Evolutionary conservation across 2,329 filamentous ascomycete genomes (phyloP).

Genomic region (Monascus ruber): DNA sequence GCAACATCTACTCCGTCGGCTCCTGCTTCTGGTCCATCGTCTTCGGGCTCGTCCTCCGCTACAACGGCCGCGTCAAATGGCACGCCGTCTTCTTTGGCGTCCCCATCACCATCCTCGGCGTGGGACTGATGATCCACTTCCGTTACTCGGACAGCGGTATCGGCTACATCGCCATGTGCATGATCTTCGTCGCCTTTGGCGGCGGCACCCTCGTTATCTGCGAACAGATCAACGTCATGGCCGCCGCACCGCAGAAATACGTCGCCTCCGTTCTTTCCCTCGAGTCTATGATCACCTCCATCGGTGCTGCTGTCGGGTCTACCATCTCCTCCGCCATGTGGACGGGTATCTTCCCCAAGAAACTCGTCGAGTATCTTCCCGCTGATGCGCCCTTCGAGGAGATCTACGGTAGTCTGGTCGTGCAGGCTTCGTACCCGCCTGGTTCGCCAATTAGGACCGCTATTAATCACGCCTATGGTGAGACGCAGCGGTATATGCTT

Average conservation of each 20-base stretch:
- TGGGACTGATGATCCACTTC: constrained; percentile 43
- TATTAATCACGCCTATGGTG: constrained; percentile 20
- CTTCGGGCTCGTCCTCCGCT: constrained; percentile 39
- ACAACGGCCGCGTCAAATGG: constrained; percentile 40
- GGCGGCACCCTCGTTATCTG: constrained; percentile 41
- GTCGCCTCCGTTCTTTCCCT: constrained; percentile 41
- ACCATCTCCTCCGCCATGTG: constrained; percentile 17
- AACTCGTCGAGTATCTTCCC: constrained; percentile 6
- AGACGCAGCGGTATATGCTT: constrained; percentile 17
- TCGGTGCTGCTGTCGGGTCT: constrained; percentile 23
- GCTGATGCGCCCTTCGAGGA: constrained; percentile 5
- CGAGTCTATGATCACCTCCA: constrained; percentile 22
- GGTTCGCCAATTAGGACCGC: constrained; percentile 15
- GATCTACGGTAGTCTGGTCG: constrained; percentile 16
- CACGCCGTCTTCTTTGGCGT: constrained; percentile 35
- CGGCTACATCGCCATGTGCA: constrained; percentile 43
- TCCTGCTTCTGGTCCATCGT: constrained; percentile 45
- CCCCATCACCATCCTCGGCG: constrained; percentile 37
- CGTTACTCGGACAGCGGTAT: constrained; percentile 34
- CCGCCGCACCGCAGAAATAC: constrained; percentile 40
- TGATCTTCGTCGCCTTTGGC: constrained; percentile 44
- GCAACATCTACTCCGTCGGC: constrained; percentile 41
- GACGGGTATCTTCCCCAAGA: constrained; percentile 10
- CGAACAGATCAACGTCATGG: constrained; percentile 44
- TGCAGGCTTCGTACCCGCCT: constrained; percentile 17